Conservation (phyloP, 2,329 filamentous ascomycete genomes). For the Penicillium sp. region DNA sequence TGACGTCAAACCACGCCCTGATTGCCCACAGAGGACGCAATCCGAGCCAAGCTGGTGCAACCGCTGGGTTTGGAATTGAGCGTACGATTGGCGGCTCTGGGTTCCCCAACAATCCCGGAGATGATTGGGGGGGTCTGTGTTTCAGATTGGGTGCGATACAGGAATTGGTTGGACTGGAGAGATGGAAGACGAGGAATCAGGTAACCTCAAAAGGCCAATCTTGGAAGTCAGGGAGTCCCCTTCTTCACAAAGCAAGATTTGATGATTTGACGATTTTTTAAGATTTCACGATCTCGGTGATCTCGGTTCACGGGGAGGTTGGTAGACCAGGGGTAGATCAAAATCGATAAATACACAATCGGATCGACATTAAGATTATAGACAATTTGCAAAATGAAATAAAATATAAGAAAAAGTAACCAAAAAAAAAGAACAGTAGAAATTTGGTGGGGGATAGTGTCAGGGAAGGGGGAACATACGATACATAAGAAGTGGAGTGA, state of each 20-base stretch:
- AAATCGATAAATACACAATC: neutral
- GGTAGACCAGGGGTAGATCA: slow-evolving; percentile 4
- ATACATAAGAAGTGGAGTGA: slow-evolving; percentile 24
- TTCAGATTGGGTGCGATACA: slow-evolving; percentile 26
- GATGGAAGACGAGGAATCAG: slow-evolving; percentile 6
- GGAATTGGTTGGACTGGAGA: slow-evolving; percentile 23
- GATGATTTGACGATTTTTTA: neutral
- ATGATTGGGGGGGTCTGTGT: slow-evolving; percentile 19
- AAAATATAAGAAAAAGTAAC: slow-evolving; percentile 5
- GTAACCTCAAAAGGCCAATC: slow-evolving; percentile 16
- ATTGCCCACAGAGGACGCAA: slow-evolving; percentile 20
- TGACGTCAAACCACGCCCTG: slow-evolving; percentile 28
- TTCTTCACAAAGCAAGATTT: slow-evolving; percentile 7
- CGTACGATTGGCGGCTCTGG: slow-evolving; percentile 25
- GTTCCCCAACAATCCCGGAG: slow-evolving; percentile 19
- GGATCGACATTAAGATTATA: slow-evolving; percentile 14
- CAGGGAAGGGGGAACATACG: slow-evolving; percentile 20
- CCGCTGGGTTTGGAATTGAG: slow-evolving; percentile 20
- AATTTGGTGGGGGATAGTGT: slow-evolving; percentile 1
- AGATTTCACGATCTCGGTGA: neutral
- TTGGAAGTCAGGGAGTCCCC: neutral
- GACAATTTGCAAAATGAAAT: slow-evolving; percentile 1
- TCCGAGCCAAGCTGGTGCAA: slow-evolving; percentile 25
- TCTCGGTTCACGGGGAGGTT: neutral
- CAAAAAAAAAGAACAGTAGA: slow-evolving; percentile 11